A percentile compares a stretch with the other conserved stretches of the same genome.
phyloP scores from a whole-genome alignment of 2,329 filamentous ascomycete species.

The Emergomyces pasteurianus region DNA sequence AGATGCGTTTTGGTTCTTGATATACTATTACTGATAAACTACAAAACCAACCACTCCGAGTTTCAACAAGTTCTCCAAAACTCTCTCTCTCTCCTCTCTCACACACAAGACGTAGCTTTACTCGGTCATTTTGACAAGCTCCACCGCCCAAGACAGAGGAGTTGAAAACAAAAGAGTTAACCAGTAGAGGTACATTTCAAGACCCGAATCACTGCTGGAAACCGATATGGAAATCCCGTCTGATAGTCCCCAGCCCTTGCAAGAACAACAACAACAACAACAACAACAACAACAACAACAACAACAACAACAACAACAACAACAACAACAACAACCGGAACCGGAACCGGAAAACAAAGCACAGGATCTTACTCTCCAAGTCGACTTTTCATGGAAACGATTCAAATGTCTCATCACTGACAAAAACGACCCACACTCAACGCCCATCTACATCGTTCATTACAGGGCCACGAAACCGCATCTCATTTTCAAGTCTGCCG shows the following conservation, averaged over 20 bases:
- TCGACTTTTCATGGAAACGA: conserved; percentile 20
- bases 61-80: too few species aligned
- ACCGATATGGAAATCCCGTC: background rate
- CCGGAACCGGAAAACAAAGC: background rate
- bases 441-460: conserved; percentile 15
- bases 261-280: too few species aligned
- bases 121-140: background rate
- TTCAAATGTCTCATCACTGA: conserved; percentile 14
- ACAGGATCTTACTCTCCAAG: conserved; percentile 8
- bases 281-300: too few species aligned
- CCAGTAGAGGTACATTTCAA: background rate
- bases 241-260: background rate
- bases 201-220: background rate
- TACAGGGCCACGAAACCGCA: conserved; percentile 10
- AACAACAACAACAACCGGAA: too few species aligned
- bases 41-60: too few species aligned
- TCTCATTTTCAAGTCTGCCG: conserved; percentile 12
- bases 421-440: conserved; percentile 7
- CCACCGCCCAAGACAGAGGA: background rate
- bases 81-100: too few species aligned
- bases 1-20: too few species aligned
- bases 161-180: background rate
- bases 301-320: too few species aligned
- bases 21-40: too few species aligned
- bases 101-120: background rate